phyloP scores from a whole-genome alignment of 345 rosid genomes.

The Odontarrhena argentea region DNA sequence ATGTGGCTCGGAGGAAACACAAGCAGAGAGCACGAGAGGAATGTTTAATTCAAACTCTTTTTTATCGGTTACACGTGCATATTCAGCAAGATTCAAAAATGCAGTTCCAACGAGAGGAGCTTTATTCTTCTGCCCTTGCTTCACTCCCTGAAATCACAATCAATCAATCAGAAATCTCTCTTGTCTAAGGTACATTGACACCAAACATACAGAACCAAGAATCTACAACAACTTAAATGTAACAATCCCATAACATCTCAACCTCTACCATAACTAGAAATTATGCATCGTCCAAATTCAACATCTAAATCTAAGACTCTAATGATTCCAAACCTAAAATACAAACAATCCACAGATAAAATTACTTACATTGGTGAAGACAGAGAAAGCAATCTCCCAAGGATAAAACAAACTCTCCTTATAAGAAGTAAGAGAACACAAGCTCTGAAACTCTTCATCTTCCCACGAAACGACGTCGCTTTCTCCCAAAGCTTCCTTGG shows the following conservation, averaged over 20 bases:
- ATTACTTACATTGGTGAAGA: constrained; percentile 69
- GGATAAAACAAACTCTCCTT: constrained; percentile 79
- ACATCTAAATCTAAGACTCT: neutral
- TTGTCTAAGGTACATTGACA: constrained; percentile 15
- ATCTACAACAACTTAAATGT: constrained; percentile 7
- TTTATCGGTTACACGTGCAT: constrained; percentile 53
- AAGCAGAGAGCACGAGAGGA: constrained; percentile 51
- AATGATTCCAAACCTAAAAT: neutral
- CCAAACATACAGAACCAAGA: constrained; percentile 24
- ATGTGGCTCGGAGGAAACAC: constrained; percentile 44
- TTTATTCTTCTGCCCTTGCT: constrained; percentile 57
- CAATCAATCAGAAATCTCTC: neutral
- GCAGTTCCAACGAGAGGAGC: constrained; percentile 58
- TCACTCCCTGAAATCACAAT: constrained; percentile 55
- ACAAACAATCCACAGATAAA: neutral
- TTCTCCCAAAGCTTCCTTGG: constrained; percentile 58
- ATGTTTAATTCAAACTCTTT: constrained; percentile 54
- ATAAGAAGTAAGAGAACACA: constrained; percentile 69
- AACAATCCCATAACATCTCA: constrained; percentile 1
- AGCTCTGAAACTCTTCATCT: constrained; percentile 79
- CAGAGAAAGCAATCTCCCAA: constrained; percentile 91
- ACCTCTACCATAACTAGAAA: neutral
- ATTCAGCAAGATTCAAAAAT: constrained; percentile 65
- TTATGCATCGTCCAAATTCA: neutral
- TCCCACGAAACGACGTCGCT: constrained; percentile 72